These are phyloP conservation scores for Paramecium biaurelia DNA, from an alignment of 73 alveolate species.

Conservation along the genomic window DNA sequence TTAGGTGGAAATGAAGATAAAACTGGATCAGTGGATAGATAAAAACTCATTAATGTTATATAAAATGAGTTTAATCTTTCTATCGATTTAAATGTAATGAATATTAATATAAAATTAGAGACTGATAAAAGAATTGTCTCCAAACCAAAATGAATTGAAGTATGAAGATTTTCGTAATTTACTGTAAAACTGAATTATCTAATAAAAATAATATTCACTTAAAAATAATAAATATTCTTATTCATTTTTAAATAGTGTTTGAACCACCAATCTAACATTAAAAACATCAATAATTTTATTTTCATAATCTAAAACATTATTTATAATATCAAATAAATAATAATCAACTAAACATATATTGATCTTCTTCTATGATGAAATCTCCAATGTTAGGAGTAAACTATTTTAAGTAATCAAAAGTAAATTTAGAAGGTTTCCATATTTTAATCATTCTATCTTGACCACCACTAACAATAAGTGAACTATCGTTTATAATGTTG, in stretches of 20 bases:
- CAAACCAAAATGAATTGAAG: constrained; percentile 47
- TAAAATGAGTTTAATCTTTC: constrained; percentile 51
- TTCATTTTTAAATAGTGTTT: neutral
- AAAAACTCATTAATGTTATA: constrained; percentile 44
- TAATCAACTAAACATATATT: neutral
- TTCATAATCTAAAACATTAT: neutral
- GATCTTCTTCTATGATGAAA: neutral
- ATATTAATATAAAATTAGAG: neutral
- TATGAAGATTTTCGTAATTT: constrained; percentile 57
- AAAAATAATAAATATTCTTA: neutral
- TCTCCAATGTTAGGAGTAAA: neutral
- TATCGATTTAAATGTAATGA: constrained; percentile 56
- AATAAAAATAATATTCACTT: neutral
- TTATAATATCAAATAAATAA: neutral
- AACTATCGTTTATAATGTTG: neutral
- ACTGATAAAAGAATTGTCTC: constrained; percentile 50
- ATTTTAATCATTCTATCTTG: constrained; percentile 17
- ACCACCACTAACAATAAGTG: constrained; percentile 1
- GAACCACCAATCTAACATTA: neutral
- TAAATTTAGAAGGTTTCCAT: constrained; percentile 5
- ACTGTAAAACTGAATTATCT: constrained; percentile 46
- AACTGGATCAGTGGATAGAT: constrained; percentile 73
- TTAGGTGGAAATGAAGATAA: constrained; percentile 95
- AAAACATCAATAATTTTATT: neutral
- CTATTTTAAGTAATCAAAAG: neutral